Evolutionary conservation across 179 eudicot species (phyloP).

Genomic region (Vitellaria paradoxa): DNA sequence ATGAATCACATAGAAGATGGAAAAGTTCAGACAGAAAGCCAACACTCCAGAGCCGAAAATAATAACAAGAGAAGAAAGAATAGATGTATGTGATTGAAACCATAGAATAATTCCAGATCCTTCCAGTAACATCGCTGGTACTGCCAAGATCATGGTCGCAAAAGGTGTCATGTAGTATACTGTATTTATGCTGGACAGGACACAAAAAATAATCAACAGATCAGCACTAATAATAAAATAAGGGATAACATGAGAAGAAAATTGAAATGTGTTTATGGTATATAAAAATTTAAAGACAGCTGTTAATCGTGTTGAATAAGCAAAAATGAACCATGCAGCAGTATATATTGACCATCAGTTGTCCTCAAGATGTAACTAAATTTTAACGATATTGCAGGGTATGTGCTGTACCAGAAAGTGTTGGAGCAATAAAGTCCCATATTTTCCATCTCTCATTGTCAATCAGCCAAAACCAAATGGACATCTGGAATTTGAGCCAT

Average conservation of each 20-base stretch:
- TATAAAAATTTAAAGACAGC: too few species aligned
- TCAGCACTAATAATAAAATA: too few species aligned
- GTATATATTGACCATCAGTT: not conserved
- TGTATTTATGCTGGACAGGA: conserved; percentile 60
- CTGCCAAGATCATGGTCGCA: conserved; percentile 66
- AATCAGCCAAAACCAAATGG: not conserved
- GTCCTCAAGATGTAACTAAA: not conserved
- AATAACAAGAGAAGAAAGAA: conserved; percentile 48
- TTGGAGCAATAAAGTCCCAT: not conserved
- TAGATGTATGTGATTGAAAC: conserved; percentile 43
- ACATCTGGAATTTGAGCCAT: not conserved
- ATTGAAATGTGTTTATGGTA: too few species aligned
- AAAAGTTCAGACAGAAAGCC: conserved; percentile 83
- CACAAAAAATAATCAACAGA: not conserved
- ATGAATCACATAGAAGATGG: conserved; percentile 81
- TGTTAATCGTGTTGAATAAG: not conserved
- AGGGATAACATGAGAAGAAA: too few species aligned
- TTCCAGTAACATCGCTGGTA: conserved; percentile 70
- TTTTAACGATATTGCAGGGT: not conserved
- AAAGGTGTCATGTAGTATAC: conserved; percentile 87
- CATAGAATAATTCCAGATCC: conserved; percentile 69
- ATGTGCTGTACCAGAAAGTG: not conserved
- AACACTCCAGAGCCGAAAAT: conserved; percentile 66
- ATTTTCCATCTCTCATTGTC: not conserved
- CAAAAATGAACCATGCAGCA: not conserved